These are phyloP conservation scores for Coleophoma eucalyptorum DNA, from an alignment of 2,329 filamentous ascomycete genomes.

Conservation along the genomic window DNA sequence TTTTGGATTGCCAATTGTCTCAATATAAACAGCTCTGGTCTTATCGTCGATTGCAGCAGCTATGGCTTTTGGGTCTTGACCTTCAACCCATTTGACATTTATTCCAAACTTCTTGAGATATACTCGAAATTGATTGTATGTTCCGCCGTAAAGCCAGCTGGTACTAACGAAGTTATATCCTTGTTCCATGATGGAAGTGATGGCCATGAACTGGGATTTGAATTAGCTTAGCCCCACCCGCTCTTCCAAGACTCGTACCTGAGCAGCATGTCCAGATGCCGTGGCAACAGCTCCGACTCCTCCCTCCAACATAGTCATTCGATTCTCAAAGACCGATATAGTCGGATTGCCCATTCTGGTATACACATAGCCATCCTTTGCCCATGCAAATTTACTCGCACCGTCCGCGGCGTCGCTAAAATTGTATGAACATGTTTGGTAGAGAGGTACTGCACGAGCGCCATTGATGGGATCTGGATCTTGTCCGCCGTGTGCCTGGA, in stretches of 20 bases:
- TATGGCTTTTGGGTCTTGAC: slow-evolving; percentile 55
- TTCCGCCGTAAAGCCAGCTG: slow-evolving; percentile 60
- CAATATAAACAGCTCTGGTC: slow-evolving; percentile 64
- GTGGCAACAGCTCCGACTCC: slow-evolving; percentile 62
- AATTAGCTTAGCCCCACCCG: no score
- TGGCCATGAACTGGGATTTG: slow-evolving; percentile 50
- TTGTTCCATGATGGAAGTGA: slow-evolving; percentile 54
- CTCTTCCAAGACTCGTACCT: slow-evolving; percentile 23
- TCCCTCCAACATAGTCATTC: slow-evolving; percentile 63
- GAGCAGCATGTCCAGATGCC: slow-evolving; percentile 60
- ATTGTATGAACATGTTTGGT: slow-evolving; percentile 61
- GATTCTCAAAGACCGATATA: slow-evolving; percentile 66
- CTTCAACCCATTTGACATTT: slow-evolving; percentile 58
- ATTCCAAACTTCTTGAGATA: slow-evolving; percentile 61
- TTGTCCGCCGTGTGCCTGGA: slow-evolving; percentile 57
- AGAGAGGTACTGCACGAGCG: slow-evolving; percentile 65
- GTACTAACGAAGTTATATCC: slow-evolving; percentile 66
- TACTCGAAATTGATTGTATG: slow-evolving; percentile 68
- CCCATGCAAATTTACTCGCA: slow-evolving; percentile 65
- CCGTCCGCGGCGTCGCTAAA: slow-evolving; percentile 70
- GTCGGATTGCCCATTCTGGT: slow-evolving; percentile 56
- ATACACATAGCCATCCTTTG: slow-evolving; percentile 71
- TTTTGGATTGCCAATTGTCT: slow-evolving; percentile 64
- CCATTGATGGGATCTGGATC: slow-evolving; percentile 60
- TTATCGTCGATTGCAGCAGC: slow-evolving; percentile 59